Evolutionary conservation across 768 basidiomycete species (phyloP).

Genomic region (Kockovaella imperatae): DNA sequence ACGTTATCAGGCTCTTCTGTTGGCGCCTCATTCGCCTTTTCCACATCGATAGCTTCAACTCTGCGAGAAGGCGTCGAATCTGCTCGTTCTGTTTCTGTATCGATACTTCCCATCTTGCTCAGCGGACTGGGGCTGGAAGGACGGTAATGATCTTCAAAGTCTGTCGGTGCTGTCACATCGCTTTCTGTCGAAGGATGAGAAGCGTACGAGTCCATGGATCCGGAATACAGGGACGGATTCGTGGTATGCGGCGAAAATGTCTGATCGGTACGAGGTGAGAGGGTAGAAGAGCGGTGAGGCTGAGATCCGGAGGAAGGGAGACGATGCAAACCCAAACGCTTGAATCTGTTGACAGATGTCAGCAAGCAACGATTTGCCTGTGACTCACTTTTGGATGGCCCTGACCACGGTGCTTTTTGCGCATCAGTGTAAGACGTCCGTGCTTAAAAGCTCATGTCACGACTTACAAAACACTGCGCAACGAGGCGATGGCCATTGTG

Average conservation of each 20-base stretch:
- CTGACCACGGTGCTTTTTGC: slow-evolving; percentile 38
- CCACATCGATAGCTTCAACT: too few species aligned
- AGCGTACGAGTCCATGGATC: slow-evolving; percentile 36
- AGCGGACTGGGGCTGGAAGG: too few species aligned
- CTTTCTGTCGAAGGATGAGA: slow-evolving; percentile 6
- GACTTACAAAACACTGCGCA: slow-evolving; percentile 42
- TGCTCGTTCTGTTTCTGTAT: too few species aligned
- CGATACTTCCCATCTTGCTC: too few species aligned
- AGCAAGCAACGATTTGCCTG: not conserved
- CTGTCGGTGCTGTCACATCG: slow-evolving; percentile 10
- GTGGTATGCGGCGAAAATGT: slow-evolving; percentile 10
- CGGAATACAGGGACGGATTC: slow-evolving; percentile 13
- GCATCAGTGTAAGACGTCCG: not conserved
- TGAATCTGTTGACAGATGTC: slow-evolving; percentile 9
- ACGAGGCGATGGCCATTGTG: slow-evolving; percentile 30
- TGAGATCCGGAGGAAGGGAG: slow-evolving; percentile 10
- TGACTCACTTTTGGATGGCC: slow-evolving; percentile 39
- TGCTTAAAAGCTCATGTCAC: not conserved
- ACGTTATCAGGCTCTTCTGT: too few species aligned
- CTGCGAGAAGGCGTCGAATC: too few species aligned
- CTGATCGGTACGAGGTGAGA: too few species aligned
- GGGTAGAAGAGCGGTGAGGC: slow-evolving; percentile 5
- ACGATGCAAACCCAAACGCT: slow-evolving; percentile 19
- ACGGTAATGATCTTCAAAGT: slow-evolving; percentile 9
- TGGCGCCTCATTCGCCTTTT: too few species aligned